These are phyloP conservation scores for Stellera chamaejasme DNA, from an alignment of 345 rosid genomes.

Conservation along the genomic window DNA sequence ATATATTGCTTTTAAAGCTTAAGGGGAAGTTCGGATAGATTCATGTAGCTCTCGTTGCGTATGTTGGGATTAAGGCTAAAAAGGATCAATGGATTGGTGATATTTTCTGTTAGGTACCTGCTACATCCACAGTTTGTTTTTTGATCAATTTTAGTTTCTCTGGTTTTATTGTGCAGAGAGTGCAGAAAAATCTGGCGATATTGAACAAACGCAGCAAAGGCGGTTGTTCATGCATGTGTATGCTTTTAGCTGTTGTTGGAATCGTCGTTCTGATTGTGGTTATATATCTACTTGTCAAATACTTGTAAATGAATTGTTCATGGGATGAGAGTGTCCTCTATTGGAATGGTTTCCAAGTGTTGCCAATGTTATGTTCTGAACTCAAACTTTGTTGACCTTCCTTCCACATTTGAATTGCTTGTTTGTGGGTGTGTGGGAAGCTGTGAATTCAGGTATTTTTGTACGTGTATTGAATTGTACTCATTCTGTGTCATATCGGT, in stretches of 20 bases:
- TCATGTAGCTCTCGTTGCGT: no score
- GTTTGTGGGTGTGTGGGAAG: no score
- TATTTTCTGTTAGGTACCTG: no score
- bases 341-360: background rate
- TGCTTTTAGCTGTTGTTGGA: conserved; percentile 61
- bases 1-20: no score
- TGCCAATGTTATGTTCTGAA: background rate
- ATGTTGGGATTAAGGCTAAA: no score
- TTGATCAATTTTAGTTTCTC: background rate
- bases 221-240: conserved; percentile 74
- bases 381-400: background rate
- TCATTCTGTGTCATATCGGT: no score
- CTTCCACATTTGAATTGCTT: background rate
- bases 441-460: no score
- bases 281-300: conserved; percentile 56
- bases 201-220: conserved; percentile 82
- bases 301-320: conserved; percentile 28
- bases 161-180: conserved; percentile 38
- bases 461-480: no score
- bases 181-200: conserved; percentile 73
- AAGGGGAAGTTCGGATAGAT: no score
- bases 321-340: background rate
- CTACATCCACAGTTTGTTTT: no score
- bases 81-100: background rate
- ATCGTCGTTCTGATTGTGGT: conserved; percentile 62